Base-by-base conservation (phyloP, 441 rosid genomes). In the Croton laevigatus region DNA sequence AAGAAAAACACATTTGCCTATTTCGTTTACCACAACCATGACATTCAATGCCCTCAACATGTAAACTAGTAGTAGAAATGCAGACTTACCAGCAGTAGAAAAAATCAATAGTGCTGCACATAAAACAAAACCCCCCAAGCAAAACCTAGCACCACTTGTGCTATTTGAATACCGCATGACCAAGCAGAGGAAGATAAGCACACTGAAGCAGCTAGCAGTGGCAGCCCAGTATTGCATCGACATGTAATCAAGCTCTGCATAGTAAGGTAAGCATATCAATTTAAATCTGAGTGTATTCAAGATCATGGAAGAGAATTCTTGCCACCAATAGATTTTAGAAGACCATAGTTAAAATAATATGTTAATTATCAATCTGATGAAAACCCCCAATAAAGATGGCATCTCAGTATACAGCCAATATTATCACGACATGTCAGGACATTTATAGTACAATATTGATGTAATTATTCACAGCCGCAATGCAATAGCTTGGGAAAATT, bases 151-250 rank as follows among this genome's bases (percentile, higher is more conserved):
- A 71, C 64, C 79, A 88, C 81, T 81, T 66, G 71, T 64, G 16
- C 71, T 65, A 62, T 58, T 72, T 42, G 85, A 65, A 65, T 27
- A 59, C 82, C 84, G 60, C 73, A 81, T 71, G 70, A 80, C 65
- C 2, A 82, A 70, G 61, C 77, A 80, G 53, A 95, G 89, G 73
- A 86, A 86, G 64, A 86, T 69, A 59, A 95, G 92, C 76, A 95
- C 91, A 37, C 87, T 78, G 51, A 85, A 84, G 74, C 91, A 87
- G 75, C 90, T 80, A 32, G 84, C 90, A 11, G 83, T 82, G 11
- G 93, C 78, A 23, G 90, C 87, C 93, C 97, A 95, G 74, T 86
- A 93, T 67, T 90, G 94, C 95, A 93, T 77, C 42, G 85, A 86
- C 76, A 85, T 75, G 80, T 91, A 87, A 55, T 86, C 76, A 61